These are phyloP conservation scores for Choiromyces venosus DNA, from an alignment of 495 filamentous ascomycete genomes.

Conservation along the genomic window DNA sequence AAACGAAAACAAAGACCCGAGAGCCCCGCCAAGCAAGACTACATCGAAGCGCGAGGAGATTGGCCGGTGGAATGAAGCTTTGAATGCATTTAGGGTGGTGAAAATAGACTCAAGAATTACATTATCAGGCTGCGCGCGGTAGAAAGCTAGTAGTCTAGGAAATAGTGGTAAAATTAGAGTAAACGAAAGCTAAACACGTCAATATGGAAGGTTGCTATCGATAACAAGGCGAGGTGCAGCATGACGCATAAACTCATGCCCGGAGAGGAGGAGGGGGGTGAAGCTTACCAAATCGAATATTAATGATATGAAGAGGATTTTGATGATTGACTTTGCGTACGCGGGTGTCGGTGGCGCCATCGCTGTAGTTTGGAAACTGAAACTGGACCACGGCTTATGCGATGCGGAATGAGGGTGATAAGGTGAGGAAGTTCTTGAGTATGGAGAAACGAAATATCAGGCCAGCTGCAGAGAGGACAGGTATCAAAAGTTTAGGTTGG, in stretches of 20 bases:
- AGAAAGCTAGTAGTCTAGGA: conserved; percentile 89
- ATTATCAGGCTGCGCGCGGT: conserved; percentile 56
- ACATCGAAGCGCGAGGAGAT: conserved; percentile 97
- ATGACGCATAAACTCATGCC: not conserved
- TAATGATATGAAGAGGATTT: conserved; percentile 67
- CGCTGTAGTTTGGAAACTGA: conserved; percentile 8
- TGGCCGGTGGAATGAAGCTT: conserved; percentile 82
- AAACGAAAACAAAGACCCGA: conserved; percentile 88
- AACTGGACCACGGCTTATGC: conserved; percentile 10
- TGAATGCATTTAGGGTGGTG: conserved; percentile 84
- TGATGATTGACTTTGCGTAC: conserved; percentile 66
- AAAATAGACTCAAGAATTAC: conserved; percentile 74
- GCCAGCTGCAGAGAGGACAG: conserved; percentile 32
- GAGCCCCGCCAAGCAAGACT: conserved; percentile 86
- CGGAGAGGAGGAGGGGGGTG: not conserved
- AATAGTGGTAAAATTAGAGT: conserved; percentile 98
- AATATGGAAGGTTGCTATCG: conserved; percentile 17
- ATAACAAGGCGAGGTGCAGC: not conserved
- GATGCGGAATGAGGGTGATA: conserved; percentile 3
- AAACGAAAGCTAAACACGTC: conserved; percentile 61
- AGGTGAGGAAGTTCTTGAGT: conserved; percentile 7
- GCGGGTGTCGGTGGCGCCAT: conserved; percentile 26
- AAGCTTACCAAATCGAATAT: conserved; percentile 62
- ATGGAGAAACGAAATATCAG: conserved; percentile 19
- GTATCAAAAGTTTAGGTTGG: conserved; percentile 4